phyloP scores from a whole-genome alignment of 192 early-diverging fungal species.

The Jimgerdemannia flammicorona region DNA sequence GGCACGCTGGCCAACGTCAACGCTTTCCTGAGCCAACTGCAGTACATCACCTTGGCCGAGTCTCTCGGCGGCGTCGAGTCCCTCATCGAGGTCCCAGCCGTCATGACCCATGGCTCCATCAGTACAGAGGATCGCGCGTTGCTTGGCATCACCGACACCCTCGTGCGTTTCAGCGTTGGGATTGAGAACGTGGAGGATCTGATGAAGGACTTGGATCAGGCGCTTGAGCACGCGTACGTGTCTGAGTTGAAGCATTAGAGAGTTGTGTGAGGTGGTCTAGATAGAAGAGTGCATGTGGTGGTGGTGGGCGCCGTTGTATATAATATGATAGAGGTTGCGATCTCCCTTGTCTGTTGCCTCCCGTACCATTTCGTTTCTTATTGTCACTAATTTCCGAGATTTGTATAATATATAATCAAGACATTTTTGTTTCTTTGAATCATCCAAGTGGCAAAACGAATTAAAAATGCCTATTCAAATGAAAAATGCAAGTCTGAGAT shows the following conservation, averaged over 20 bases:
- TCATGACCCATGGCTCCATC: constrained; percentile 95
- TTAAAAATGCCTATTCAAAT: too few species aligned
- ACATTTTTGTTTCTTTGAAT: too few species aligned
- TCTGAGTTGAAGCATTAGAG: background rate
- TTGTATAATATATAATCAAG: too few species aligned
- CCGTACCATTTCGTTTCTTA: too few species aligned
- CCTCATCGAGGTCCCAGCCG: constrained; percentile 87
- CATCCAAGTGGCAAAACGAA: too few species aligned
- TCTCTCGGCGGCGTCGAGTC: constrained; percentile 94
- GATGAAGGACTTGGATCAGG: constrained; percentile 67
- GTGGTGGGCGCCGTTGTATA: too few species aligned
- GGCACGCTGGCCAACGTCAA: constrained; percentile 78
- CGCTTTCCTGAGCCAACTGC: constrained; percentile 73
- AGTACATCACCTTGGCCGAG: constrained; percentile 93
- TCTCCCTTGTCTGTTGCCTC: too few species aligned
- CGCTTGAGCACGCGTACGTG: constrained; percentile 51
- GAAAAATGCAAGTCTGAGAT: too few species aligned
- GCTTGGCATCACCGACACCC: constrained; percentile 90
- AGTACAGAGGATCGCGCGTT: constrained; percentile 77
- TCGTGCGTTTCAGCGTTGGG: constrained; percentile 91
- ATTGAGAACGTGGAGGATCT: constrained; percentile 91
- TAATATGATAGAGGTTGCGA: too few species aligned
- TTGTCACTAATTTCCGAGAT: too few species aligned
- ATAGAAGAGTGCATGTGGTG: background rate
- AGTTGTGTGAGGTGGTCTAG: background rate